phyloP scores from a whole-genome alignment of 2,329 filamentous ascomycete genomes.

The Arachnopeziza araneosa region DNA sequence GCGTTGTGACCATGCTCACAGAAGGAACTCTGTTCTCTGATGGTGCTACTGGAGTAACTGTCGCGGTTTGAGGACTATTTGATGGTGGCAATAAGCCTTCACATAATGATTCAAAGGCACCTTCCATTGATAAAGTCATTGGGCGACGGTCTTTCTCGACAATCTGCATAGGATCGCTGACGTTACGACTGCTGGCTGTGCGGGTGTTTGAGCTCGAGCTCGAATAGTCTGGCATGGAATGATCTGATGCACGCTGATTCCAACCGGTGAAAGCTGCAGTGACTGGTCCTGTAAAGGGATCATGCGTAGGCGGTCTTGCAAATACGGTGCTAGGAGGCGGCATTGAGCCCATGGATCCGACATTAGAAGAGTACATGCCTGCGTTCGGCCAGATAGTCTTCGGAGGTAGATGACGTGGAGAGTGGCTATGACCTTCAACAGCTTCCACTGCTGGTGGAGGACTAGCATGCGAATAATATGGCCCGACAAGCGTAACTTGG shows the following conservation, averaged over 20 bases:
- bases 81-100: constrained; percentile 27
- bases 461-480: constrained; percentile 27
- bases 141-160: constrained; percentile 11
- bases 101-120: constrained; percentile 26
- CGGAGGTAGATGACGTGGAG: constrained; percentile 41
- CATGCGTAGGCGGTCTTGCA: constrained; percentile 28
- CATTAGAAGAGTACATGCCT: background rate
- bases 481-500: constrained; percentile 36
- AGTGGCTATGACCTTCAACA: constrained; percentile 57
- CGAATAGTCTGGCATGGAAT: constrained; percentile 43
- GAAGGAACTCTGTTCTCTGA: background rate
- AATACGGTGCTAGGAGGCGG: constrained; percentile 18
- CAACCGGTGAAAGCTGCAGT: constrained; percentile 19
- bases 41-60: constrained; percentile 2
- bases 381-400: background rate
- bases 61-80: constrained; percentile 23
- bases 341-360: constrained; percentile 26
- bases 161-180: constrained; percentile 26
- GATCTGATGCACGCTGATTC: constrained; percentile 35
- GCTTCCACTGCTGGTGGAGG: constrained; percentile 33
- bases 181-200: constrained; percentile 32
- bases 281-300: constrained; percentile 38
- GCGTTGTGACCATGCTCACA: background rate
- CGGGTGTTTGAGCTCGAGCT: constrained; percentile 22
- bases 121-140: constrained; percentile 21